Conservation (phyloP, 495 filamentous ascomycete species). For the Daldinia loculata region DNA sequence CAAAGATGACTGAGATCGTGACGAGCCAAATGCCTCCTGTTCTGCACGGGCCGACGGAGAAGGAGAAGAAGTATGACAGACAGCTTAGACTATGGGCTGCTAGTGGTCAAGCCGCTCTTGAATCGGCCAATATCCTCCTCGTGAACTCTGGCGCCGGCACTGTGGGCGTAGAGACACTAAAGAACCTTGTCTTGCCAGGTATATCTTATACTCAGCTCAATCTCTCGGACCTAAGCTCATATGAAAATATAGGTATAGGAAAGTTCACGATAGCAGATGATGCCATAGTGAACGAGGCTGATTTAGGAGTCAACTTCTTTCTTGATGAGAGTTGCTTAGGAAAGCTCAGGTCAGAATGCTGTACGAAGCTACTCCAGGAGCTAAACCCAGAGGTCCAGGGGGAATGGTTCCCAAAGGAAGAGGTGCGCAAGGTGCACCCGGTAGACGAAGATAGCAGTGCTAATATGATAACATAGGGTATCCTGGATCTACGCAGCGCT, state of each 20-base stretch:
- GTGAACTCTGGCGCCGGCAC: slow-evolving; percentile 85
- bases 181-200: slow-evolving; percentile 93
- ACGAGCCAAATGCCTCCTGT: slow-evolving; percentile 61
- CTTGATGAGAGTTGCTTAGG: slow-evolving; percentile 81
- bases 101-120: slow-evolving; percentile 87
- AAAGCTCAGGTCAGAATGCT: slow-evolving; percentile 79
- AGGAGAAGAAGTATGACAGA: slow-evolving; percentile 94
- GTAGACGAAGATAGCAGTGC: slow-evolving; percentile 26
- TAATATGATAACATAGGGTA: slow-evolving; percentile 33
- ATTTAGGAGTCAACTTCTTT: slow-evolving; percentile 97
- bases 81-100: slow-evolving; percentile 96
- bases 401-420: slow-evolving; percentile 58
- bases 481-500: slow-evolving; percentile 38
- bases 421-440: slow-evolving; percentile 46
- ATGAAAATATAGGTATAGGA: slow-evolving; percentile 71
- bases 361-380: slow-evolving; percentile 79
- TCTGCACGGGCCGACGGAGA: slow-evolving; percentile 74
- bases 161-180: slow-evolving; percentile 90
- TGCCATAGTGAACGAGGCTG: slow-evolving; percentile 75
- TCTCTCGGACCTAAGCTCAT: slow-evolving; percentile 21
- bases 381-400: slow-evolving; percentile 96
- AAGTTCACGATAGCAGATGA: slow-evolving; percentile 94
- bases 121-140: slow-evolving; percentile 86
- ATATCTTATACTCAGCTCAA: slow-evolving; percentile 6
- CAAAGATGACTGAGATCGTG: slow-evolving; percentile 58